These are phyloP conservation scores for Mycena rebaudengoi DNA, from an alignment of 768 basidiomycete species.

Conservation along the genomic window DNA sequence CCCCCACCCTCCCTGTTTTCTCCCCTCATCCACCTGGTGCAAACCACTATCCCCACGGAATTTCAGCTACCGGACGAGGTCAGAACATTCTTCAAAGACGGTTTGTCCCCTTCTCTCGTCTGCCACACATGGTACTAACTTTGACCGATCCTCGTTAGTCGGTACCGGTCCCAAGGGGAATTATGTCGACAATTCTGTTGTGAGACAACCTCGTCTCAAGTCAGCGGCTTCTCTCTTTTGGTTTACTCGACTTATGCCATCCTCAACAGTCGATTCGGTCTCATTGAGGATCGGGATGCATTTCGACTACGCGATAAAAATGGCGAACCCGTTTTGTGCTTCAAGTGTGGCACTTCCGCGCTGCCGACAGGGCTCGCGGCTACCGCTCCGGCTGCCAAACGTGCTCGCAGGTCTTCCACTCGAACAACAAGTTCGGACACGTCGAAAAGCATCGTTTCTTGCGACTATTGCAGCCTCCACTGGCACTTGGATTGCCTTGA, in stretches of 20 bases:
- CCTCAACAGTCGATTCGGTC: constrained; percentile 74
- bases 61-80: constrained; percentile 90
- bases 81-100: constrained; percentile 84
- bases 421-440: constrained; percentile 56
- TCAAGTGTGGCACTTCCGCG: constrained; percentile 86
- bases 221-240: constrained; percentile 49
- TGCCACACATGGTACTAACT: constrained; percentile 15
- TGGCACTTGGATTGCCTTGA: constrained; percentile 98
- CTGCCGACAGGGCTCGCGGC: constrained; percentile 64
- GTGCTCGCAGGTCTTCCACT: constrained; percentile 59
- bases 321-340: constrained; percentile 87
- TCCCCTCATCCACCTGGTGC: constrained; percentile 74
- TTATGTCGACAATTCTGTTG: constrained; percentile 83
- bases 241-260: constrained; percentile 10
- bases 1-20: constrained; percentile 73
- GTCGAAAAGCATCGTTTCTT: constrained; percentile 85
- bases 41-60: constrained; percentile 77
- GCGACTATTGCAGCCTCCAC: constrained; percentile 93
- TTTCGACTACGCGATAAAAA: constrained; percentile 87
- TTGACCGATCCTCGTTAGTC: constrained; percentile 58
- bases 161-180: constrained; percentile 79
- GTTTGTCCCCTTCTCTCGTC: constrained; percentile 52
- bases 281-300: constrained; percentile 91
- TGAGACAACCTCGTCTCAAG: constrained; percentile 85
- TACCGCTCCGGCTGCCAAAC: constrained; percentile 61